Conservation (phyloP, 768 basidiomycete genomes). For the Mycena vulgaris region DNA sequence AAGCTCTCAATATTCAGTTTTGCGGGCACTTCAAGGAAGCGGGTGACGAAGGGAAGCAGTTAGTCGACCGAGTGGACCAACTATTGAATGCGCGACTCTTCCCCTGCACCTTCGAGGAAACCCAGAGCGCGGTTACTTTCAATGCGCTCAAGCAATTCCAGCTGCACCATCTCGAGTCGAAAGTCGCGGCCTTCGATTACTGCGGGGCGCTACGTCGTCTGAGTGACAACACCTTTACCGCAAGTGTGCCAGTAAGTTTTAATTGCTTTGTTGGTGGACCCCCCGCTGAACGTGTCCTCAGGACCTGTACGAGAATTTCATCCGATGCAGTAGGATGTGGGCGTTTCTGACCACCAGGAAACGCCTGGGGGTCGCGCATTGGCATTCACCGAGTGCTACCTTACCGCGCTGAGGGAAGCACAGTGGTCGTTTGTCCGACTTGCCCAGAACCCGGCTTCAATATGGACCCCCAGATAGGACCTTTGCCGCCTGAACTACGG, state of each 20-base stretch:
- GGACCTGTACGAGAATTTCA: slow-evolving; percentile 27
- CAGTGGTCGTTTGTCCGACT: slow-evolving; percentile 1
- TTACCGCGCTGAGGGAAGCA: background rate
- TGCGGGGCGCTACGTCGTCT: background rate
- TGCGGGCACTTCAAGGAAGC: background rate
- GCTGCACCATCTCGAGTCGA: slow-evolving; percentile 13
- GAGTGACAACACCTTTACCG: slow-evolving; percentile 15
- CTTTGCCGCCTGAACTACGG: background rate
- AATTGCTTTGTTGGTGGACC: background rate
- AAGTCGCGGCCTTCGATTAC: slow-evolving; percentile 13
- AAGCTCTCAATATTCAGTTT: background rate
- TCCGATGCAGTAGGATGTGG: slow-evolving; percentile 7
- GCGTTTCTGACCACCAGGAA: background rate
- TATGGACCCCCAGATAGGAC: background rate
- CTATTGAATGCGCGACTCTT: slow-evolving; percentile 17
- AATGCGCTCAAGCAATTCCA: slow-evolving; percentile 12
- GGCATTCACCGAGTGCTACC: background rate
- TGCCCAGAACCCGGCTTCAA: slow-evolving; percentile 31
- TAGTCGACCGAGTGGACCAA: background rate
- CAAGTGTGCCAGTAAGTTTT: background rate
- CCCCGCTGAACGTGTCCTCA: background rate
- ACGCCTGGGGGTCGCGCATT: background rate
- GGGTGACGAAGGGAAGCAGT: too few species aligned
- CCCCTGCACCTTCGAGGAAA: slow-evolving; percentile 1
- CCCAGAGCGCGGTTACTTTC: slow-evolving; percentile 14